A percentile compares a stretch with the other conserved stretches of the same genome.
Evolutionary conservation across 768 basidiomycete genomes (phyloP).

Genomic region (Hysterangium stoloniferum): DNA sequence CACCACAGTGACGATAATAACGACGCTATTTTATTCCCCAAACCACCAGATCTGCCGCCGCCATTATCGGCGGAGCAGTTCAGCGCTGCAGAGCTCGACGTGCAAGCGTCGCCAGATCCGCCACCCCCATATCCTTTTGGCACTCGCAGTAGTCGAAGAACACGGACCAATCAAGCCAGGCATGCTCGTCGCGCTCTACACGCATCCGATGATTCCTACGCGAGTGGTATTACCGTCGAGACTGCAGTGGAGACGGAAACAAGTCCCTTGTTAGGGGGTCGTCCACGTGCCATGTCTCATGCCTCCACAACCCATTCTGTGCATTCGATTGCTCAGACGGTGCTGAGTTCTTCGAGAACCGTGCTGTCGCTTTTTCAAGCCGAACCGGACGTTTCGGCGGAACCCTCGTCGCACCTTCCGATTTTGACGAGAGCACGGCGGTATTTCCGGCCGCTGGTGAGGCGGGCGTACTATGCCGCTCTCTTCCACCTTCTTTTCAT

Average conservation of each 20-base stretch:
- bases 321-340: conserved; percentile 60
- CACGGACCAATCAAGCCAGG: conserved; percentile 21
- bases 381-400: conserved; percentile 35
- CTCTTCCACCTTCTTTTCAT: conserved; percentile 62
- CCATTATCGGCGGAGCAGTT: background rate
- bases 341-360: conserved; percentile 26
- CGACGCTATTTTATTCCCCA: background rate
- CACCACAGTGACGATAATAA: too few species aligned
- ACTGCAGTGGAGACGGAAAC: conserved; percentile 34
- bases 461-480: conserved; percentile 52
- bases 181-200: conserved; percentile 25
- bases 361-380: conserved; percentile 48
- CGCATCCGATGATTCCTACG: conserved; percentile 29
- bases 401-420: conserved; percentile 3
- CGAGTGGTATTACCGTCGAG: conserved; percentile 17
- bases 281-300: conserved; percentile 52
- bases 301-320: conserved; percentile 42
- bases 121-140: conserved; percentile 63
- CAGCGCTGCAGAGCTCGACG: background rate
- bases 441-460: conserved; percentile 59
- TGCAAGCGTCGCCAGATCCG: conserved; percentile 34
- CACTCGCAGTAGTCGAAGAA: conserved; percentile 24
- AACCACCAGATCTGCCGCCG: background rate
- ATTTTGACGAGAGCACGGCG: conserved; percentile 32
- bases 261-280: conserved; percentile 37